Evolutionary conservation across 2,329 filamentous ascomycete species (phyloP).

Genomic region (Aspergillus texensis): DNA sequence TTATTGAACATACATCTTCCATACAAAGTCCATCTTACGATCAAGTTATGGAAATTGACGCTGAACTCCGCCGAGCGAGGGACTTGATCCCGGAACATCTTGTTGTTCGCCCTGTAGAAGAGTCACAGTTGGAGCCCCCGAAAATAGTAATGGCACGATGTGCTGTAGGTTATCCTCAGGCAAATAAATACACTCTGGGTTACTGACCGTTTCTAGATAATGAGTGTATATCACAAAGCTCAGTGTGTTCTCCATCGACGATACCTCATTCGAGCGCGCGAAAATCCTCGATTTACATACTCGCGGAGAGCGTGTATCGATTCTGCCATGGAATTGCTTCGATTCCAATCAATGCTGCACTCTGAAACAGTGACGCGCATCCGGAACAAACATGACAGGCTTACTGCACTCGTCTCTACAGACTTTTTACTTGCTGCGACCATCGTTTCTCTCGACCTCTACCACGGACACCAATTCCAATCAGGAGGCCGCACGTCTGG

Average conservation of each 20-base stretch:
- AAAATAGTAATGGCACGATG: slow-evolving; percentile 77
- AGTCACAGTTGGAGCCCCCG: slow-evolving; percentile 69
- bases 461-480: slow-evolving; percentile 55
- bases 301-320: slow-evolving; percentile 84
- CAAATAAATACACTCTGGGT: not conserved
- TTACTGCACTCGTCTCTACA: slow-evolving; percentile 76
- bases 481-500: slow-evolving; percentile 36
- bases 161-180: slow-evolving; percentile 48
- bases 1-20: slow-evolving; percentile 47
- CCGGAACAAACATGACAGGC: slow-evolving; percentile 74
- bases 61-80: slow-evolving; percentile 58
- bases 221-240: slow-evolving; percentile 85
- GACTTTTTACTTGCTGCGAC: slow-evolving; percentile 87
- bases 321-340: slow-evolving; percentile 78
- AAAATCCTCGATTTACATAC: slow-evolving; percentile 79
- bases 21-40: slow-evolving; percentile 57
- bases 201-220: slow-evolving; percentile 51
- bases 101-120: slow-evolving; percentile 72
- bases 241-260: slow-evolving; percentile 87
- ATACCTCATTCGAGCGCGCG: slow-evolving; percentile 75
- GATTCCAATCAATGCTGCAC: slow-evolving; percentile 75
- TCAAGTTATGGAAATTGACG: slow-evolving; percentile 62
- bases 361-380: slow-evolving; percentile 74
- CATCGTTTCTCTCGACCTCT: slow-evolving; percentile 79
- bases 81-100: slow-evolving; percentile 78